Percentiles rank a stretch among this genome's conserved stretches.
phyloP scores from a whole-genome alignment of 768 basidiomycete species.

The Exidia glandulosa region DNA sequence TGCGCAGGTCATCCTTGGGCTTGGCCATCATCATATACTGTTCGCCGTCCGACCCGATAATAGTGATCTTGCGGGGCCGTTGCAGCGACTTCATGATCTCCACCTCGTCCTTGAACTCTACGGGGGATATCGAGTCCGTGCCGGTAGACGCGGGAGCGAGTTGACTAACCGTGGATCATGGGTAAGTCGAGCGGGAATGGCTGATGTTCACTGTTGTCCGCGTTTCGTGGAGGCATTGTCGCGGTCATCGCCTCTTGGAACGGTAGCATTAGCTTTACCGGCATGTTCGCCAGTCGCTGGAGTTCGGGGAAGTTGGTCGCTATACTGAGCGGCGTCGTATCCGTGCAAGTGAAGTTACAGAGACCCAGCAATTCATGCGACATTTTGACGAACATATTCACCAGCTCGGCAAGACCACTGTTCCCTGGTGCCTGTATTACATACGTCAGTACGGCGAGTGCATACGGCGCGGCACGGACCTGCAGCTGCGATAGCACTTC shows the following conservation, averaged over 20 bases:
- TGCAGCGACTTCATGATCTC: constrained; percentile 87
- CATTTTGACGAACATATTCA: constrained; percentile 50
- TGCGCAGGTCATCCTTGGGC: constrained; percentile 93
- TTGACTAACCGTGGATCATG: constrained; percentile 57
- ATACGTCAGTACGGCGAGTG: constrained; percentile 25
- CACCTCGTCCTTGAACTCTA: constrained; percentile 74
- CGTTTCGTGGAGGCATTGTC: constrained; percentile 65
- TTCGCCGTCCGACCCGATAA: constrained; percentile 72
- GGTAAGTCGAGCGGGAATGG: constrained; percentile 75
- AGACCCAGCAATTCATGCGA: constrained; percentile 58
- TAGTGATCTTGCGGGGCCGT: constrained; percentile 81
- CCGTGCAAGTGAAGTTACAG: constrained; percentile 43
- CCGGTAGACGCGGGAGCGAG: not conserved
- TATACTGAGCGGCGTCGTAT: constrained; percentile 34
- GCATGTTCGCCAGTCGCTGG: constrained; percentile 35
- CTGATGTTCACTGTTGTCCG: constrained; percentile 48
- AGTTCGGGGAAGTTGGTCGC: constrained; percentile 44
- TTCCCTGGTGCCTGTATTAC: constrained; percentile 29
- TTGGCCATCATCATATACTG: constrained; percentile 89
- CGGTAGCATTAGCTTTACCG: constrained; percentile 68
- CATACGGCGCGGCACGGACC: constrained; percentile 27
- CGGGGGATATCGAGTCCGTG: too few species aligned
- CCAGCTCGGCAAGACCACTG: constrained; percentile 39
- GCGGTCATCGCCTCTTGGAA: constrained; percentile 88
- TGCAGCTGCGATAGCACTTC: constrained; percentile 45